Base-by-base conservation (phyloP, 163 green algal genomes). In the Volvox carteri region DNA sequence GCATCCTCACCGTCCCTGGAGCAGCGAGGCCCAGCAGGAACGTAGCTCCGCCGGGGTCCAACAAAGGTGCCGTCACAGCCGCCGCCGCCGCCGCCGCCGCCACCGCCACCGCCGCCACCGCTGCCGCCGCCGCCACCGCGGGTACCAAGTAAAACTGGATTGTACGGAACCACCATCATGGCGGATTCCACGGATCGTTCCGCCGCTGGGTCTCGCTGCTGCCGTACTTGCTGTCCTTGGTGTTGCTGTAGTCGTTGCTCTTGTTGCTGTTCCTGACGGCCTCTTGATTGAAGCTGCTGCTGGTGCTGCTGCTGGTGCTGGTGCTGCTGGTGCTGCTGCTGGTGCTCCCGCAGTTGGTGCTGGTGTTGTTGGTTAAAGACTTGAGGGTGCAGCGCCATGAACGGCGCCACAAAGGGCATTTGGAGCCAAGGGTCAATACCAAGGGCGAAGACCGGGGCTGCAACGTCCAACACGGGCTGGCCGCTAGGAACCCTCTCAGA, bases 251-350 rank as follows among this genome's bases (percentile, higher is more conserved):
- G 75, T 52, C n/a, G 74, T 44, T 33, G 41, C 39, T 39, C 48
- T 41, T 35, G 72, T 41, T 42, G 39, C 28, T 18, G 72, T 42
- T 42, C n/a, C n/a, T n/a, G n/a, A n/a, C n/a, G n/a, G n/a, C n/a
- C n/a, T n/a, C n/a, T n/a, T n/a, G n/a, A n/a, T n/a, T n/a, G 68
- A 16, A 19, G 28, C 28, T 67, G 16, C 44, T 81, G 44, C 74
- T 81, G 74, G 23, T 67, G 44, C 44, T 81, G 74, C 46, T 23
- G 44, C 12, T 72, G 19, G n/a, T 37, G n/a, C 48, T 84, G 75
- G 18, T 67, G 52, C 12, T 84, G 75, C 75, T 28, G 30, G 30
- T 84, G 6, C n/a, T 30, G 35, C 8, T 80, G 46, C 1, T 39
- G 25, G 23, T 39, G 73, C 44, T 60, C 44, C 8, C 42, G 44